These are phyloP conservation scores for Ustulina deusta DNA, from an alignment of 2,329 filamentous ascomycete genomes.

Conservation along the genomic window DNA sequence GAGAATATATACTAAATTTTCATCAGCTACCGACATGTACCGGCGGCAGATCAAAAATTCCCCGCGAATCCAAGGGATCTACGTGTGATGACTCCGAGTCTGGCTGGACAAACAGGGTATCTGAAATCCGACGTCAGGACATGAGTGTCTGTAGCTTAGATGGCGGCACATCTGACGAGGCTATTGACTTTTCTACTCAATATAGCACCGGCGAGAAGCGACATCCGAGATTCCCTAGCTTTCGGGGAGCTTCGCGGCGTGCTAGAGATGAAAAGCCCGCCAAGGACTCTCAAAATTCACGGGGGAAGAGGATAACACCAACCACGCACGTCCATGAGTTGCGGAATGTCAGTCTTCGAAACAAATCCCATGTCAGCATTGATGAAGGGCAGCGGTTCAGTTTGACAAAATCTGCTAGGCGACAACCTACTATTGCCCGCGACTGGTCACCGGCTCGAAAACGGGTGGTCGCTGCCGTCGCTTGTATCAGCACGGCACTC, in stretches of 20 bases:
- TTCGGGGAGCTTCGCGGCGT: constrained; percentile 20
- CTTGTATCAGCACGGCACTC: constrained; percentile 78
- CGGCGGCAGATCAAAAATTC: constrained; percentile 45
- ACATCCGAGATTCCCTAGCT: constrained; percentile 10
- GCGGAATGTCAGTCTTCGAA: constrained; percentile 58
- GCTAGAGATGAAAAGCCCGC: constrained; percentile 23
- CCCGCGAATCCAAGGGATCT: constrained; percentile 22
- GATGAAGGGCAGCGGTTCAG: constrained; percentile 63
- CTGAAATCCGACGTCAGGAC: constrained; percentile 35
- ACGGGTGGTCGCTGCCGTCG: constrained; percentile 73
- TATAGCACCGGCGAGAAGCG: constrained; percentile 34
- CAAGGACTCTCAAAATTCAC: constrained; percentile 20
- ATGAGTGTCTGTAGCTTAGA: constrained; percentile 49
- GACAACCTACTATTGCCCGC: constrained; percentile 75
- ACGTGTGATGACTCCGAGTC: constrained; percentile 16
- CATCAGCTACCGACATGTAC: constrained; percentile 46
- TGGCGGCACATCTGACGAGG: constrained; percentile 48
- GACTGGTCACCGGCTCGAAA: constrained; percentile 78
- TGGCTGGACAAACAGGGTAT: constrained; percentile 24
- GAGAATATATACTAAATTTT: constrained; percentile 49
- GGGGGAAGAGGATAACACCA: constrained; percentile 21
- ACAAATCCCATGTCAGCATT: constrained; percentile 67
- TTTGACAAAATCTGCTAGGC: constrained; percentile 65
- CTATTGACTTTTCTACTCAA: constrained; percentile 46
- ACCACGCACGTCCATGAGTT: constrained; percentile 42